Base-by-base conservation (phyloP, 2,329 filamentous ascomycete species). In the Phialophora verrucosa region DNA sequence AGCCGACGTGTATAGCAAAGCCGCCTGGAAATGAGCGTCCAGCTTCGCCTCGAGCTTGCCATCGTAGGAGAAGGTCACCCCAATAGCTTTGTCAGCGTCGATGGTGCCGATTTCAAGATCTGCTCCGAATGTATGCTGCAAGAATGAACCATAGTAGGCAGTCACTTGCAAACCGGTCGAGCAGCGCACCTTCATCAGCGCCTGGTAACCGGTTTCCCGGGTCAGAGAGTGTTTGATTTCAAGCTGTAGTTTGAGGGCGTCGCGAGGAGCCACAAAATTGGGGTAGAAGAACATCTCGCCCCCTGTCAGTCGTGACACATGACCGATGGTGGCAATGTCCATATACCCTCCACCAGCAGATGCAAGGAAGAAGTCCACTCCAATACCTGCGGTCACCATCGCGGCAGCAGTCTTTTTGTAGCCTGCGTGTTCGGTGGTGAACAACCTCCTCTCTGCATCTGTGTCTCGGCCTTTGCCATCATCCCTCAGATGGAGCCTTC, bases 241-340 rank as follows among this genome's bases (percentile, higher is more conserved):
- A 56, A 90, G 86, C 2, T 90, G 90, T 47, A 99, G 81, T 80
- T 94, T 96, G 63, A 91, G 84, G 51, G 90, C 88, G 78, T 99
- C 95, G 44, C 95, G 88, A 7, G 91, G 91, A 7, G 90, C 88
- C 66, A 97, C 89, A 81, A 97, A 99, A 78, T 98, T 99, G 54
- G 95, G 93, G 76, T 96, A 99, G 80, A 96, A 97, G 79, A 93
- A 99, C 0, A 90, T 91, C 78, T 99, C 95, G 69, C 95, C 95
- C 65, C 95, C 95, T n/a, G 92, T 96, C 32, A 91, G 89, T 50
- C 92, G 88, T 35, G 95, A 87, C 25, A 97, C 87, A 77, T 97
- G 91, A 50, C 93, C 92, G 72, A 98, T 90, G 2, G 94, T 97
- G 38, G 93, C 94, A 75, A 98, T 89, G 74, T 98, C 94, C 55